These are phyloP conservation scores for Tieghemostelium lacteum DNA, from an alignment of 78 protist species.

Conservation along the genomic window DNA sequence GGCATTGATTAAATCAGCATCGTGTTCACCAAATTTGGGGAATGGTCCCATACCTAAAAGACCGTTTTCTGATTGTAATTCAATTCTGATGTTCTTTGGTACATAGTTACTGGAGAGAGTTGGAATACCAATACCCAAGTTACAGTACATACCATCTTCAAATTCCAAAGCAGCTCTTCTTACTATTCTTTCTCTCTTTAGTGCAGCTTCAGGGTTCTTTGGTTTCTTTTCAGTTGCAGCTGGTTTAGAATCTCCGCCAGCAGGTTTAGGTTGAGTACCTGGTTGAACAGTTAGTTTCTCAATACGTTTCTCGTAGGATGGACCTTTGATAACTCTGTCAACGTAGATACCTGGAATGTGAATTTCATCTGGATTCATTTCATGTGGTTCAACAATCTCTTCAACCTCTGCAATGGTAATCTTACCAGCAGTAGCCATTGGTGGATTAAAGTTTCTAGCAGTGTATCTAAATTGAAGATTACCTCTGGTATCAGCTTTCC, in stretches of 20 bases:
- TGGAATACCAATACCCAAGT: conserved; percentile 98
- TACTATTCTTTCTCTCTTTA: conserved; percentile 89
- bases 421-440: conserved; percentile 90
- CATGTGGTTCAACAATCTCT: conserved; percentile 93
- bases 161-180: conserved; percentile 96
- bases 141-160: conserved; percentile 94
- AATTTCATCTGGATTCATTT: conserved; percentile 89
- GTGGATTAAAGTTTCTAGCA: conserved; percentile 95
- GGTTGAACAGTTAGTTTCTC: conserved; percentile 86
- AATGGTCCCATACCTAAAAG: conserved; percentile 96
- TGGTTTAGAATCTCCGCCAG: background rate
- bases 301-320: conserved; percentile 87
- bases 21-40: conserved; percentile 89
- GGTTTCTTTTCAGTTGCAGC: conserved; percentile 20
- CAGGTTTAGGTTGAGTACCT: background rate
- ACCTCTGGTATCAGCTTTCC: conserved; percentile 95
- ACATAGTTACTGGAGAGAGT: conserved; percentile 94
- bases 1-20: conserved; percentile 96
- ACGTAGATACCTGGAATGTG: conserved; percentile 96
- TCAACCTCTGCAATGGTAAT: conserved; percentile 95
- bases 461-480: conserved; percentile 91
- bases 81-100: conserved; percentile 84
- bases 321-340: conserved; percentile 84
- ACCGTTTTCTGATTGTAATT: conserved; percentile 95
- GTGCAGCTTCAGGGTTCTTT: conserved; percentile 49